These are phyloP conservation scores for Xylogone sp. DNA, from an alignment of 2,329 filamentous ascomycete species.

Conservation along the genomic window DNA sequence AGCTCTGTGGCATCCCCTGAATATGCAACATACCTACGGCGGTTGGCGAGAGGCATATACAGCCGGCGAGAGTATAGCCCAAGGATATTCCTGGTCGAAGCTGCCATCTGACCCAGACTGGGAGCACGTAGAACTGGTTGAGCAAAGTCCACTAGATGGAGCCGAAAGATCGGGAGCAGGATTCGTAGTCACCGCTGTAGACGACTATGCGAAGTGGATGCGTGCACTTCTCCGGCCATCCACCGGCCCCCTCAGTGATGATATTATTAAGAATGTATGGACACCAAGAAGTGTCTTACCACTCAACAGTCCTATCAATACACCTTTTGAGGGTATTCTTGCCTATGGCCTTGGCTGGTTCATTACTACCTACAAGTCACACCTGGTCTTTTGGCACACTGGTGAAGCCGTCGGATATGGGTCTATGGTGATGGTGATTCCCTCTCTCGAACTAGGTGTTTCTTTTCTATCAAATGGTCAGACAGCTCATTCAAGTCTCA, in stretches of 20 bases:
- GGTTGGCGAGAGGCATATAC: constrained; percentile 5
- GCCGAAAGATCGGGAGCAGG: constrained; percentile 13
- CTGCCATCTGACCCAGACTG: background rate
- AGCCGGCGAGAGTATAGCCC: constrained; percentile 4
- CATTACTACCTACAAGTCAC: constrained; percentile 12
- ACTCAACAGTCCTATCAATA: constrained; percentile 1
- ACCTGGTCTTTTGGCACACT: constrained; percentile 8
- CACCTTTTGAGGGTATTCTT: constrained; percentile 5
- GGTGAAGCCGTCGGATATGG: constrained; percentile 9
- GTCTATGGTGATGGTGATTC: constrained; percentile 12
- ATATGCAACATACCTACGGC: constrained; percentile 38
- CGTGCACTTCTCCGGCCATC: constrained; percentile 10
- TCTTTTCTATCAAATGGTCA: background rate
- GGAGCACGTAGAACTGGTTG: constrained; percentile 1
- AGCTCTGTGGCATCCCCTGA: constrained; percentile 39
- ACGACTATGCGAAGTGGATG: constrained; percentile 12
- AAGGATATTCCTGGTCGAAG: constrained; percentile 8
- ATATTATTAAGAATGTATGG: constrained; percentile 12
- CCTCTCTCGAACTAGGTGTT: constrained; percentile 7
- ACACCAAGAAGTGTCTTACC: constrained; percentile 11
- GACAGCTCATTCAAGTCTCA: background rate
- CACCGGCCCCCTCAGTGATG: constrained; percentile 9
- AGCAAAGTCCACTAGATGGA: constrained; percentile 9
- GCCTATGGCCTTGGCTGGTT: constrained; percentile 13
- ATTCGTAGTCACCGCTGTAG: constrained; percentile 9